Evolutionary conservation across 805 yeast species (phyloP), one percentile per base, ranked within the genome.

Genomic region (Pichia sporocuriosa): DNA sequence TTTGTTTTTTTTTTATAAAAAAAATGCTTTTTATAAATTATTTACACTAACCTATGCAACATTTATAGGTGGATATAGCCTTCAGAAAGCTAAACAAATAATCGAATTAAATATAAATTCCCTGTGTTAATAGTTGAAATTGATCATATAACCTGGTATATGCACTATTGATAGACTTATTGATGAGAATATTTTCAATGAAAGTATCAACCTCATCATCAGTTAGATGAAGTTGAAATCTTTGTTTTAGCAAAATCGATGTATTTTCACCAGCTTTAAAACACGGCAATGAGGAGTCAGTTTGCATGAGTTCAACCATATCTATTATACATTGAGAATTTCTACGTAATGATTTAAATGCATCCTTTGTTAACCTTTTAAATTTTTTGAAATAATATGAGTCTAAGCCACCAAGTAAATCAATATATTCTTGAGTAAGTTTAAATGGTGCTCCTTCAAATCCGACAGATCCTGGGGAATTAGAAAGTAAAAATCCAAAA

Each of bases 371-470:
- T 12, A 86, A 57, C 6, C 67, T 57, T 29, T 75, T 75, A 64
- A 85, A 93, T 40, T 69, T 68, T 30, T 64, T 57, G 63, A 76
- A 93, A 39, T 73, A 64, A 19, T 68, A 73, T 16, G 87, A 75
- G 2, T 77, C 80, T 0, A 70, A 42, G 0, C 97, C 97, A 10
- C 95, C 98, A 51, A 93, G 60, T 4, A 93, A 61, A 25, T 89
- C 97, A 19, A 90, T 77, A 53, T 93, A 93, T 55, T 93, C 99
- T 45, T 71, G 70, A 0, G 97, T 87, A 15, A 93, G 68, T 59
- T 93, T 93, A 70, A 93, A 93, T 1, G 98, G 97, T 1, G 97
- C 96, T 1, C 96, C 94, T 58, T 93, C 99, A 59, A 93, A 89
- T 0, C 97, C 96, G 42, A 93, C 88, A 37, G 95, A 83, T 4